Evolutionary conservation across 805 yeast genomes (phyloP).

Genomic region (Komagataella phaffii): DNA sequence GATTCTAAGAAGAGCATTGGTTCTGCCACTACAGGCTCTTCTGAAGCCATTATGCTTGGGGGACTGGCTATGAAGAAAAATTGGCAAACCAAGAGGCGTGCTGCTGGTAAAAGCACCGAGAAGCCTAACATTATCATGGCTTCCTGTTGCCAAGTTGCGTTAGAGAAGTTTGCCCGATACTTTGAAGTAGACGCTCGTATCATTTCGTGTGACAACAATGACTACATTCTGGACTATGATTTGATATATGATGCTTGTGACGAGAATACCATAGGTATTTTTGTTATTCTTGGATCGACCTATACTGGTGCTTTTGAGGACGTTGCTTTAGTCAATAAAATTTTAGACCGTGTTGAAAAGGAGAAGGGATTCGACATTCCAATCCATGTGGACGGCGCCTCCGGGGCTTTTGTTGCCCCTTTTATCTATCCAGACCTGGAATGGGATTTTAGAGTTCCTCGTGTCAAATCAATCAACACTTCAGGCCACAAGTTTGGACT

Average conservation of each 20-base stretch:
- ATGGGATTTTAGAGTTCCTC: constrained; percentile 73
- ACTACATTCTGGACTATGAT: constrained; percentile 50
- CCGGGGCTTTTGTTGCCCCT: constrained; percentile 86
- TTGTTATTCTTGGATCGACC: constrained; percentile 81
- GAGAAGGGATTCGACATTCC: constrained; percentile 60
- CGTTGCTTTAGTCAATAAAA: constrained; percentile 42
- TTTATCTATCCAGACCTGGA: constrained; percentile 59
- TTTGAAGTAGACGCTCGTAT: constrained; percentile 83
- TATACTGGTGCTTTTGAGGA: constrained; percentile 89
- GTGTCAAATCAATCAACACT: constrained; percentile 78
- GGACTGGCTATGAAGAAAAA: constrained; percentile 85
- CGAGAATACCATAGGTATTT: constrained; percentile 88
- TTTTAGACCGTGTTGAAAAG: constrained; percentile 56
- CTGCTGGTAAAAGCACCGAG: constrained; percentile 40
- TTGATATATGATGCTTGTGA: constrained; percentile 55
- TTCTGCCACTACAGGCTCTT: constrained; percentile 87
- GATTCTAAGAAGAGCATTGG: constrained; percentile 44
- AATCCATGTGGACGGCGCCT: constrained; percentile 90
- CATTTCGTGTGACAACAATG: constrained; percentile 49
- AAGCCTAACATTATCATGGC: constrained; percentile 88
- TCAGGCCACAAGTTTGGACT: constrained; percentile 92
- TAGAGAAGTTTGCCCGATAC: constrained; percentile 88
- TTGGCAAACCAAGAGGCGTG: constrained; percentile 63
- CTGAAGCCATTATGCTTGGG: constrained; percentile 89
- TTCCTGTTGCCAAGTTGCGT: constrained; percentile 83